Percentiles rank a stretch among this genome's conserved stretches.
phyloP scores from a whole-genome alignment of 208 protist genomes.

The Leishmania martiniquensis region DNA sequence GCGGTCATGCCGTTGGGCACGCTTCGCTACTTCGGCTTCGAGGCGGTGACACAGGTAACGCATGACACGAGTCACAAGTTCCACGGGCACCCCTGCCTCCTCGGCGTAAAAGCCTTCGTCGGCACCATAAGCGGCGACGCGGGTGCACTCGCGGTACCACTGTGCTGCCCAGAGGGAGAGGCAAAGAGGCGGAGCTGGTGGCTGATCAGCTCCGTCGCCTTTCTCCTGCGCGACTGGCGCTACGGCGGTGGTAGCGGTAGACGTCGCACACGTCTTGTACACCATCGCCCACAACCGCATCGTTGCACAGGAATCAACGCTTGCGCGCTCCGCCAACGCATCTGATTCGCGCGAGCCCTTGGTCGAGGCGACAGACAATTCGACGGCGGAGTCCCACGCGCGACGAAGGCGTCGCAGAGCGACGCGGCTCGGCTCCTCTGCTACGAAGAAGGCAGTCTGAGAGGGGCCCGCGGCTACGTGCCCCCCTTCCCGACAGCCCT shows the following conservation, averaged over 20 bases:
- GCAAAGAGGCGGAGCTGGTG: not conserved
- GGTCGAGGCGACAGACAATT: not conserved
- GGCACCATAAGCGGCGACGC: constrained; percentile 26
- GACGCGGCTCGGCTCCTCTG: not conserved
- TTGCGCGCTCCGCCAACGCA: not conserved
- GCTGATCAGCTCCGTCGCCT: too few relatives aligned
- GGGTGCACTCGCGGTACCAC: constrained; percentile 32
- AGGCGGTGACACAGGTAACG: constrained; percentile 25
- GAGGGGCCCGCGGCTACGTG: not conserved
- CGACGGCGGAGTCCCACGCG: constrained; percentile 17
- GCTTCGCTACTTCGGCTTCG: constrained; percentile 13
- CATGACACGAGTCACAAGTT: constrained; percentile 11
- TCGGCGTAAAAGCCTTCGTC: constrained; percentile 37
- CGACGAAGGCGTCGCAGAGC: constrained; percentile 11
- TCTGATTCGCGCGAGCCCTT: not conserved
- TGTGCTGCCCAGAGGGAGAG: constrained; percentile 10
- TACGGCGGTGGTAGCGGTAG: not conserved
- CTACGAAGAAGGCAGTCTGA: not conserved
- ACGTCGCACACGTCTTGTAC: not conserved
- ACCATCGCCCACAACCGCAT: constrained; percentile 9
- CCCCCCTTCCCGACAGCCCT: not conserved
- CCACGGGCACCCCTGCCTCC: constrained; percentile 22
- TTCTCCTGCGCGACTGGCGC: not conserved
- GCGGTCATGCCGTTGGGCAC: not conserved
- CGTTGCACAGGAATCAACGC: not conserved